Conservation (phyloP, 108 stramenopile genomes). For the Skeletonema marinoi region DNA sequence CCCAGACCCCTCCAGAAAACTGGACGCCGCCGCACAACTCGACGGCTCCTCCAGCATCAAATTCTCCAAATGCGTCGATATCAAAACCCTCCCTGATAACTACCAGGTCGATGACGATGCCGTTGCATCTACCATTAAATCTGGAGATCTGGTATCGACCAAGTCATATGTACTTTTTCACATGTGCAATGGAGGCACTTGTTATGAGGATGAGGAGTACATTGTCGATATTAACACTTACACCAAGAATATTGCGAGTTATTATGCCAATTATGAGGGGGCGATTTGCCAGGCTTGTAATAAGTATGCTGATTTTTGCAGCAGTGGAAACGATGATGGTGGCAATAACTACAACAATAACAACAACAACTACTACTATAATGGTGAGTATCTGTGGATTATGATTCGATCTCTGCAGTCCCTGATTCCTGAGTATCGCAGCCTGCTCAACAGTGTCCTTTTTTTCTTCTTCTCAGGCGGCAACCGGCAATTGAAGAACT, state of each 20-base stretch:
- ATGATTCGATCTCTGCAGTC: not conserved
- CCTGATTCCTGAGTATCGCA: not conserved
- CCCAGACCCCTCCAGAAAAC: not conserved
- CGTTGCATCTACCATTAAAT: conserved; percentile 20
- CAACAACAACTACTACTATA: conserved; percentile 29
- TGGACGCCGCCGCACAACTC: not conserved
- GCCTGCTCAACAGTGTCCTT: not conserved
- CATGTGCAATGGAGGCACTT: conserved; percentile 51
- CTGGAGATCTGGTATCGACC: conserved; percentile 44
- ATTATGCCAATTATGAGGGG: conserved; percentile 45
- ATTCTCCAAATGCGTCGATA: conserved; percentile 46
- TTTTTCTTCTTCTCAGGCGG: not conserved
- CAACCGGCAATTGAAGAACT: conserved; percentile 38
- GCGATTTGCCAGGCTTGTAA: conserved; percentile 63
- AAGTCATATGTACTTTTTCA: conserved; percentile 70
- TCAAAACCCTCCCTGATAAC: conserved; percentile 21
- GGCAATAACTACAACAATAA: conserved; percentile 13
- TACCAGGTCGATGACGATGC: conserved; percentile 40
- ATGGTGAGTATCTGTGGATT: conserved; percentile 14
- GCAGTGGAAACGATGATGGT: conserved; percentile 1
- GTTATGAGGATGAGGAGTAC: conserved; percentile 58
- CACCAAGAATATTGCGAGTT: conserved; percentile 51
- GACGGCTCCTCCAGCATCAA: conserved; percentile 28
- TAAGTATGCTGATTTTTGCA: conserved; percentile 50
- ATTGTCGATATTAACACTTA: conserved; percentile 59